Evolutionary conservation across 805 yeast genomes (phyloP), one percentile per base, ranked within the genome.

Genomic region (Candida corydali): DNA sequence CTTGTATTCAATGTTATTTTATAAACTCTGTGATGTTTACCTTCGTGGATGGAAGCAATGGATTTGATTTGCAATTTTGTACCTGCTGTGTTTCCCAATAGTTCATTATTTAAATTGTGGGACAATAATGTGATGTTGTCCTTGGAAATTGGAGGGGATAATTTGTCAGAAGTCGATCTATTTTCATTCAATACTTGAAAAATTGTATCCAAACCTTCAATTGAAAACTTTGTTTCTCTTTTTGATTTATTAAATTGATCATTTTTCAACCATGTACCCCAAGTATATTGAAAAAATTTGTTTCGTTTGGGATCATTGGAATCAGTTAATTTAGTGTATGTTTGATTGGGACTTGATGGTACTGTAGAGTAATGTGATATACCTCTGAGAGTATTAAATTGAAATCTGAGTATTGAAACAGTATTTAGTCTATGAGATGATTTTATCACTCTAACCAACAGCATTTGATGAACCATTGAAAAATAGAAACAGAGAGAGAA

Each of bases 191-290:
- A 26, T 12, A 65, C 68, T 32, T 70, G 61, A 24, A 81, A 38
- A n/a, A 79, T 61, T 17, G 64, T 64, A 38, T 76, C 73, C 35
- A 86, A 64, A 3, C 96, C 98, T 52, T 79, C 80, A 35, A 93
- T 70, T 3, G 93, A 82, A 59, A 91, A 91, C 44, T 70, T 73
- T 15, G 97, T 91, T 39, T 74, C 75, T 61, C 98, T 78, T 47
- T 77, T 78, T 11, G 71, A 77, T 52, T 86, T 83, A 56, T 93
- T 89, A 22, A 59, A 61, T 38, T 70, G 73, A 55, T 93, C 96
- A 54, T 91, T 77, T 44, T 72, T 76, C 50, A 89, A 65, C 98
- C 98, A 91, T 5, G 95, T 75, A 32, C 98, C 98, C 95, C 98
- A 91, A 3, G 93, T 70, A 56, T 88, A 91, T 49, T 83, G 78